Evolutionary conservation across 129 eudicot genomes (phyloP).

Genomic region (Arctium lappa): DNA sequence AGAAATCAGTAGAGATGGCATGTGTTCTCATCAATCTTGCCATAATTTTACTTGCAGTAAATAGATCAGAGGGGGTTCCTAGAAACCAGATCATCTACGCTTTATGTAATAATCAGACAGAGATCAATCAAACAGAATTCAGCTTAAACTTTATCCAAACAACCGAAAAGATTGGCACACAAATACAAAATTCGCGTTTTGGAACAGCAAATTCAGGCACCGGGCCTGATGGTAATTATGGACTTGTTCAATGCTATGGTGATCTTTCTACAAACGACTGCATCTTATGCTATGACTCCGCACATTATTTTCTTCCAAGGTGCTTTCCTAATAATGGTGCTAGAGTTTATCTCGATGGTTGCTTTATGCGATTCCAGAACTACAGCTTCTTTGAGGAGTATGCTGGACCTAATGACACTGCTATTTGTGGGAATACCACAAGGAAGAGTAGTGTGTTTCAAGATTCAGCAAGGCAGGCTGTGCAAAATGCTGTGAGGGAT

Average conservation of each 20-base stretch:
- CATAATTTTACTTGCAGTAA: slow-evolving; percentile 28
- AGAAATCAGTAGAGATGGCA: slow-evolving; percentile 7
- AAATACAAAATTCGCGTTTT: slow-evolving; percentile 39
- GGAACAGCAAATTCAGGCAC: slow-evolving; percentile 52
- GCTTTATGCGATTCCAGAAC: slow-evolving; percentile 69
- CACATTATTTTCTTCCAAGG: slow-evolving; percentile 60
- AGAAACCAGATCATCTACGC: slow-evolving; percentile 44
- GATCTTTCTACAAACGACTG: slow-evolving; percentile 69
- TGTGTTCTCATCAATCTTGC: slow-evolving; percentile 14
- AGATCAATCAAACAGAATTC: slow-evolving; percentile 30
- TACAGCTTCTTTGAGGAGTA: slow-evolving; percentile 56
- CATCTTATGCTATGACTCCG: slow-evolving; percentile 63
- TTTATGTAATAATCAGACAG: slow-evolving; percentile 35
- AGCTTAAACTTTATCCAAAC: slow-evolving; percentile 48
- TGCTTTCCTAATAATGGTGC: slow-evolving; percentile 68
- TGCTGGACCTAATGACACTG: slow-evolving; percentile 39
- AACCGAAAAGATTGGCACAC: slow-evolving; percentile 47
- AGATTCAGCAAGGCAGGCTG: slow-evolving; percentile 43
- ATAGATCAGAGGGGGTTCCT: slow-evolving; percentile 47
- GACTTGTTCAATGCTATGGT: slow-evolving; percentile 71
- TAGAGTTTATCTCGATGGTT: slow-evolving; percentile 65
- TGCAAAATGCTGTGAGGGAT: slow-evolving; percentile 38
- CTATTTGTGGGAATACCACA: slow-evolving; percentile 57
- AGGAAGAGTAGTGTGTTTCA: slow-evolving; percentile 32
- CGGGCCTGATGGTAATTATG: slow-evolving; percentile 45